phyloP scores from a whole-genome alignment of 1,284 basidiomycete species.

The Ustilago xerochloae region DNA sequence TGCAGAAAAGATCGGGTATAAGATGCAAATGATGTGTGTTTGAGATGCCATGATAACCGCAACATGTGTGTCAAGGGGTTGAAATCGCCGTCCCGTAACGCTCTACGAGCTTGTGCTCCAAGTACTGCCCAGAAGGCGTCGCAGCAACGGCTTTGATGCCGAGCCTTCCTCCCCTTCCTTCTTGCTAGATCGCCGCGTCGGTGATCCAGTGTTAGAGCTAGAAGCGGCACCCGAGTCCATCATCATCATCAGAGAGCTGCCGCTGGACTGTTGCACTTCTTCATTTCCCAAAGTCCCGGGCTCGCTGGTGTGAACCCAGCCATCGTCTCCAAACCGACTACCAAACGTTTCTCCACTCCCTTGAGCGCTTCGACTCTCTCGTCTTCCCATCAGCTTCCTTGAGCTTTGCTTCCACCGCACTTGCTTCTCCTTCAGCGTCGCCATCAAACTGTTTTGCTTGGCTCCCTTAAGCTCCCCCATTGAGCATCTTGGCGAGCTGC shows the following conservation, averaged over 20 bases:
- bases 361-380: slow-evolving; percentile 1
- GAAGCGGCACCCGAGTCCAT: no score
- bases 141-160: slow-evolving; percentile 29
- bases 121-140: slow-evolving; percentile 31
- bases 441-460: slow-evolving; percentile 31
- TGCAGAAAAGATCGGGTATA: slow-evolving; percentile 1
- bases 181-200: slow-evolving; percentile 11
- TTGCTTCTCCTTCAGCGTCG: slow-evolving; percentile 40
- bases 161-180: slow-evolving; percentile 11
- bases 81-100: no score
- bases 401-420: slow-evolving; percentile 34
- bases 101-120: slow-evolving; percentile 26
- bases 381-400: slow-evolving; percentile 28
- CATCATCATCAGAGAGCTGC: no score
- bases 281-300: background rate
- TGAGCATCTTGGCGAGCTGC: slow-evolving; percentile 15
- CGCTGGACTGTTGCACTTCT: background rate
- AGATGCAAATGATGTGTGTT: background rate
- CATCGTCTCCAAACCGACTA: background rate
- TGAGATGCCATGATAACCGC: background rate
- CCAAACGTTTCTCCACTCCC: background rate
- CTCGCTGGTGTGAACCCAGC: background rate
- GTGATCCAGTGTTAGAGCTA: background rate
- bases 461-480: background rate
- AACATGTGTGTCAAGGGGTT: no score